Base-by-base conservation (phyloP, 768 basidiomycete species). In the Rhizopogon roseolus region DNA sequence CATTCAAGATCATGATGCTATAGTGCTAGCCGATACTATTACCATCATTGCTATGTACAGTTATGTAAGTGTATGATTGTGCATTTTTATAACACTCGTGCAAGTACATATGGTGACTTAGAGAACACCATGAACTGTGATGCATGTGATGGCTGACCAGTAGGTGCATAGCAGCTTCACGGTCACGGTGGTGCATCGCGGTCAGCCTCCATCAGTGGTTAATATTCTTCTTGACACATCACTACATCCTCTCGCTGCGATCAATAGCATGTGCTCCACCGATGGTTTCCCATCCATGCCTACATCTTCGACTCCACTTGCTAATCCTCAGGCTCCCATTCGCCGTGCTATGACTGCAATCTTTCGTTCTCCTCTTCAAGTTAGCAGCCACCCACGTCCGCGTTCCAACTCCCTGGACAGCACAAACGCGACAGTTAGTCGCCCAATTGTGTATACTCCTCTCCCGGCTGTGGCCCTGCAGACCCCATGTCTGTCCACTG, bases 401-500 rank as follows among this genome's bases (percentile, higher is more conserved):
- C 45, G 50, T 34, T 52, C 54, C 4, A 27, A 52, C 17, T 54
- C 54, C 2, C 46, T 59, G 39, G 67, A 64, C 38, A 65, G 66
- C 19, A 5, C 39, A 17, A 45, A 29, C 9, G 50, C 49, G 6
- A 36, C 60, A 10, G 57, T 59, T 1, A 46, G 36, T 16, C 46
- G 43, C 8, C 43, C 55, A 2, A 27, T 54, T 14, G 22, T 16
- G 17, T 22, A 42, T 17, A 45, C 42, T 19, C 50, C 40, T 41
- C 56, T 58, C 8, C 69, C 75, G 4, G 70, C 78, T 51, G 68
- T 87, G 39, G 82, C 85, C 1, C 69, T 89, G 11, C 84, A 87
- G 62, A 80, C 81, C 54, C 80, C 84, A 54, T 76, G 78, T 28
- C 49, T 62, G 54, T 62, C 66, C 14, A 67, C 77, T 2, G 78